phyloP scores from a whole-genome alignment of 2,329 filamentous ascomycete species.

The Venturia asperata region DNA sequence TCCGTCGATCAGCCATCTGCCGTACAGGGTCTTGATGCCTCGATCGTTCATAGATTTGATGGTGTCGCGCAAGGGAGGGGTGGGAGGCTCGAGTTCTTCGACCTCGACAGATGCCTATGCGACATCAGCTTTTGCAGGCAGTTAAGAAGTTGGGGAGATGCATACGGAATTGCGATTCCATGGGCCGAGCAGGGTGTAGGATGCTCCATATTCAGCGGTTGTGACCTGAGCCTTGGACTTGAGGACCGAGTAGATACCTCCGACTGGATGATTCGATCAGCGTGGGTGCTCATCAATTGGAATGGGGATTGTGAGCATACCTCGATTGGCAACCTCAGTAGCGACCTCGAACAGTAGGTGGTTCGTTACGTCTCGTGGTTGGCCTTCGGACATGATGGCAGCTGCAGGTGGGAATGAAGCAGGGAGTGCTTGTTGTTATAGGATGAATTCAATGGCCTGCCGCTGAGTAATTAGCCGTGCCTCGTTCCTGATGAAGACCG shows the following conservation, averaged over 20 bases:
- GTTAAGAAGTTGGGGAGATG: constrained; percentile 17
- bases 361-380: constrained; percentile 70
- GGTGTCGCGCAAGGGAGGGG: constrained; percentile 69
- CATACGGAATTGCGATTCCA: constrained; percentile 83
- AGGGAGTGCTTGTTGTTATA: not conserved
- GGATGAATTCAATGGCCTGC: not conserved
- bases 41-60: constrained; percentile 90
- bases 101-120: constrained; percentile 92
- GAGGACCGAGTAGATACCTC: constrained; percentile 97
- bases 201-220: constrained; percentile 95
- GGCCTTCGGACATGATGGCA: constrained; percentile 7
- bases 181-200: constrained; percentile 91
- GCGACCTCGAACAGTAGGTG: constrained; percentile 95
- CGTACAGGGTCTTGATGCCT: constrained; percentile 84
- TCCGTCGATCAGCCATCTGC: constrained; percentile 95
- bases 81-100: constrained; percentile 80
- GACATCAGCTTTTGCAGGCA: not conserved
- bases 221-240: constrained; percentile 98
- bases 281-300: not conserved
- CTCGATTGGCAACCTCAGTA: constrained; percentile 94
- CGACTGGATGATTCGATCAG: constrained; percentile 53
- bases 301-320: constrained; percentile 42
- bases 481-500: not conserved
- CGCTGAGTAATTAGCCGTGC: not conserved
- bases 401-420: constrained; percentile 1